Base-by-base conservation (phyloP, 768 basidiomycete species). In the Pulveroboletus ravenelii region DNA sequence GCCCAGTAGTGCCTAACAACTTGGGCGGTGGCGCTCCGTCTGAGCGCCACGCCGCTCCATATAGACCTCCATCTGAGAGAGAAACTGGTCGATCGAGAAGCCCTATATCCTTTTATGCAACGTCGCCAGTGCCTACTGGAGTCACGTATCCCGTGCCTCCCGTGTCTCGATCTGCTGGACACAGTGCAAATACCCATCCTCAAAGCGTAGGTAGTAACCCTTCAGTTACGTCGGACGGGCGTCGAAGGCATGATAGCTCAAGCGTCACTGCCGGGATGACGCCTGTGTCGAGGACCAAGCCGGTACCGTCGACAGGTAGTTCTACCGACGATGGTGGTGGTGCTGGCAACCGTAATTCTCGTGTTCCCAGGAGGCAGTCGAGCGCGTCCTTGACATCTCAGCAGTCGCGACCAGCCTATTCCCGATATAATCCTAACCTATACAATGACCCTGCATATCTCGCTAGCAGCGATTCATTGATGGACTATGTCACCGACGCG, bases 371-470 rank as follows among this genome's bases (percentile, higher is more conserved):
- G 38, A 50, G 51, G 18, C 62, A 54, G 25, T 69, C 64, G n/a
- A 69, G 23, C 13, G 51, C 53, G n/a, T 67, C 65, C 10, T 23
- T 59, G 41, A 51, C 51, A 17, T 59, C 63, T 13, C 55, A 55
- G 20, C 54, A 45, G 7, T 55, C 54, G 15, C 57, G 57, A 15
- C 51, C 53, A 25, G 47, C 54, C 6, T 54, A 60, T 37, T 17
- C 55, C 2, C 58, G 60, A 10, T 62, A 56, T 34, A 39, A 69
- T 17, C 61, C 65, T 2, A 44, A 13, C 35, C 9, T 50, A 43
- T 69, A 69, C 51, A 56, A 67, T 7, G 65, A 63, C 32, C 65
- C 56, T 34, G 59, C 61, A 1, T 59, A 61, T 35, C 41, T 67
- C 0, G 53, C 50, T 2, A 65, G 63, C 53, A 63, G 23, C 25